Conservation (phyloP, 2,329 filamentous ascomycete genomes). For the Penicillium sp. region DNA sequence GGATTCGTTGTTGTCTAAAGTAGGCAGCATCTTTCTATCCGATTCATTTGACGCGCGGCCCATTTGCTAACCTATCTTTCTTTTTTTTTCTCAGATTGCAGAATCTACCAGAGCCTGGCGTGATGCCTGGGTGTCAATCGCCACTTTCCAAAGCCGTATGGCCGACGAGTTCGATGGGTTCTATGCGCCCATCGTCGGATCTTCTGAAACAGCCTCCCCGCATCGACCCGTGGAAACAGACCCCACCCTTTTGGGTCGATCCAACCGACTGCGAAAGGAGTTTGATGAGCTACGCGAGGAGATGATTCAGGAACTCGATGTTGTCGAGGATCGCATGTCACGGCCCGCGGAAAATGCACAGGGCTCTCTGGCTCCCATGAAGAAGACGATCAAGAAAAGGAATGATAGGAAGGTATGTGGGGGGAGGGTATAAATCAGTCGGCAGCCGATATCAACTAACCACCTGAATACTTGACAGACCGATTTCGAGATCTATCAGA, state of each 20-base stretch:
- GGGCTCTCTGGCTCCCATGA: slow-evolving; percentile 70
- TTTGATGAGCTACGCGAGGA: slow-evolving; percentile 74
- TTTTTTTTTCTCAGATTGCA: slow-evolving; percentile 62
- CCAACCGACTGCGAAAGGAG: slow-evolving; percentile 65
- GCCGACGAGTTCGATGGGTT: slow-evolving; percentile 71
- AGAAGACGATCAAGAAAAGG: slow-evolving; percentile 82
- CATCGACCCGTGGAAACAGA: slow-evolving; percentile 66
- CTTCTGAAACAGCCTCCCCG: slow-evolving; percentile 60
- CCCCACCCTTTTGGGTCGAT: slow-evolving; percentile 65
- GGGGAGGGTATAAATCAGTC: too few relatives aligned
- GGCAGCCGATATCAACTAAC: too few relatives aligned
- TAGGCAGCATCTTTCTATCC: slow-evolving; percentile 43
- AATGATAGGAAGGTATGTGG: slow-evolving; percentile 70
- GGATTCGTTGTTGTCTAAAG: slow-evolving; percentile 73
- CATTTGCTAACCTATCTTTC: slow-evolving; percentile 6
- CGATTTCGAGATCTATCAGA: slow-evolving; percentile 79
- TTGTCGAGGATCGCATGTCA: slow-evolving; percentile 72
- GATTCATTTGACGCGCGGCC: too few relatives aligned
- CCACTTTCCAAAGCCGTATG: slow-evolving; percentile 69
- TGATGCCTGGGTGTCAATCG: slow-evolving; percentile 75
- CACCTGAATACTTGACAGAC: slow-evolving; percentile 51
- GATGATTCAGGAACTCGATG: slow-evolving; percentile 69
- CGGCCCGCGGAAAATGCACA: slow-evolving; percentile 71
- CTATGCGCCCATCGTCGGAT: slow-evolving; percentile 76
- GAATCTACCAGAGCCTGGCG: slow-evolving; percentile 77